These are phyloP conservation scores for Candida sojae DNA, from an alignment of 1,139 yeast genomes.

Conservation along the genomic window DNA sequence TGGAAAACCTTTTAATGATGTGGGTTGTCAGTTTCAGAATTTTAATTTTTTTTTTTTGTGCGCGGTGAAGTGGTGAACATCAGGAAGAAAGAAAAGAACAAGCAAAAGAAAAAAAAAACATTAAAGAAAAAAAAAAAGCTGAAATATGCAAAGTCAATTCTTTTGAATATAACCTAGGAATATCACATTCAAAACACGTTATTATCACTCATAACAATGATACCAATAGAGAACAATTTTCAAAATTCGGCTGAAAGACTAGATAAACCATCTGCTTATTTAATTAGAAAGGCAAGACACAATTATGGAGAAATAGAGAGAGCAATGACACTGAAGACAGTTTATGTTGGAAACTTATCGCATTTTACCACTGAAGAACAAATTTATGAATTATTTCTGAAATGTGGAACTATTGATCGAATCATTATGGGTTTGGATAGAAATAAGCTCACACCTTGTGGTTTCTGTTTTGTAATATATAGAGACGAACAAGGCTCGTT, in stretches of 20 bases:
- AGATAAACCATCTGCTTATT: slow-evolving; percentile 77
- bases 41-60: too few species aligned
- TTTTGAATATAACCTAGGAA: too few species aligned
- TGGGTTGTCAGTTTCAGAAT: too few species aligned
- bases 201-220: slow-evolving; percentile 28
- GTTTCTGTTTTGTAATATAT: slow-evolving; percentile 89
- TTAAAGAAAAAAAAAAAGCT: not conserved
- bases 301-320: slow-evolving; percentile 61
- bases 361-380: slow-evolving; percentile 94
- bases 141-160: not conserved
- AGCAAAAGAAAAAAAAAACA: not conserved
- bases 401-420: slow-evolving; percentile 73
- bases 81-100: not conserved
- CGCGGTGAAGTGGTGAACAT: not conserved
- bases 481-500: slow-evolving; percentile 67
- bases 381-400: slow-evolving; percentile 78
- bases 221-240: slow-evolving; percentile 58
- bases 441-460: slow-evolving; percentile 88
- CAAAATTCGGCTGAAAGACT: slow-evolving; percentile 59
- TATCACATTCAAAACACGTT: too few species aligned
- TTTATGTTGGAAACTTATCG: slow-evolving; percentile 83
- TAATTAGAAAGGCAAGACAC: slow-evolving; percentile 69
- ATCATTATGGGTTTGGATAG: slow-evolving; percentile 94
- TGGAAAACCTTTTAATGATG: too few species aligned
- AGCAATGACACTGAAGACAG: slow-evolving; percentile 67